Percentiles rank a stretch among this genome's conserved stretches.
Conservation (phyloP, 169 alveolate species). For the Eimeria maxima region DNA sequence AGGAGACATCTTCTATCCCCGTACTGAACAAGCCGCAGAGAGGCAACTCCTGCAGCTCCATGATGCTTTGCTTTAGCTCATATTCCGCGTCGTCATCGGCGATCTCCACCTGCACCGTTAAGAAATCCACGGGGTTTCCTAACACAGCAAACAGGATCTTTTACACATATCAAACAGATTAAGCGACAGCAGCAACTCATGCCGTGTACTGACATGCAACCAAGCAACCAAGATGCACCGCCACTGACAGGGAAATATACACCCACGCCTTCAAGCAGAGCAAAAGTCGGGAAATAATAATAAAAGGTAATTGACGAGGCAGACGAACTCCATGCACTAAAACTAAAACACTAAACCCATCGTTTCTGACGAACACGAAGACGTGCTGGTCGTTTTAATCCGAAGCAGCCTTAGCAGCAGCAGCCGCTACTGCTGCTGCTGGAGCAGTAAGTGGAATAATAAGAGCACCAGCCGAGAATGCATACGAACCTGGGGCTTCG, state of each 20-base stretch:
- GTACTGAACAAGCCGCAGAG: conserved; percentile 56
- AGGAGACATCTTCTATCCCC: neutral
- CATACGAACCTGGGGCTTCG: neutral
- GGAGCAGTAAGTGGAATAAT: neutral
- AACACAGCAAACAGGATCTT: neutral
- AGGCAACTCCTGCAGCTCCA: conserved; percentile 19
- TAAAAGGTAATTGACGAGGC: no score
- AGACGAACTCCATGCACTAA: no score
- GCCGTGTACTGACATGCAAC: no score
- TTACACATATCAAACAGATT: neutral
- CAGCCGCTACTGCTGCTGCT: neutral
- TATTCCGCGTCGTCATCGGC: conserved; percentile 62
- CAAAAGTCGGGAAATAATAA: no score
- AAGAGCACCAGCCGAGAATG: neutral
- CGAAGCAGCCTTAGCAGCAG: neutral
- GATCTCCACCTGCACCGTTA: conserved; percentile 63
- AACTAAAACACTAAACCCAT: no score
- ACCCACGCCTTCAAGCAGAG: no score
- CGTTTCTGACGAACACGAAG: neutral
- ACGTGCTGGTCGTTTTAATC: neutral
- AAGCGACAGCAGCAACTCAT: neutral
- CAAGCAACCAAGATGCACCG: no score
- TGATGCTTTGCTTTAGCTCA: conserved; percentile 1
- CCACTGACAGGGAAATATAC: no score
- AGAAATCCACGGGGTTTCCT: conserved; percentile 77